Conservation (phyloP, 257 asterid species). For the Thymus quinquecostatus region DNA sequence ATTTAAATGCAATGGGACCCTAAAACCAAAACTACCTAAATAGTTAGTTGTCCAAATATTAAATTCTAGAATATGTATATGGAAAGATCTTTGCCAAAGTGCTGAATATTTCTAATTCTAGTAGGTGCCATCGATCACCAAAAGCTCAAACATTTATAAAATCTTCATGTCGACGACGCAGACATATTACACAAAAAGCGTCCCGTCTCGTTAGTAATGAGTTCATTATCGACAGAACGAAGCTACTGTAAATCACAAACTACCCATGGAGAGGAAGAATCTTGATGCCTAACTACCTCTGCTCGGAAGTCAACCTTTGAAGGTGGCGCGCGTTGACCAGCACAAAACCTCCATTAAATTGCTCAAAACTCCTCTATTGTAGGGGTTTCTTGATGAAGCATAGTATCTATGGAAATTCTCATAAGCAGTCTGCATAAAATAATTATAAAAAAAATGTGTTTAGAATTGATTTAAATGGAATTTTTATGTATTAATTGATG, state of each 20-base stretch:
- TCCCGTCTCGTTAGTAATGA: no score
- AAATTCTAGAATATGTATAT: no score
- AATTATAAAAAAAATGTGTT: no score
- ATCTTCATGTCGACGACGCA: background rate
- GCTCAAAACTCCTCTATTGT: slow-evolving; percentile 15
- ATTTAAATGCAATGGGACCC: background rate
- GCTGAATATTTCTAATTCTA: no score
- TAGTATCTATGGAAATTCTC: slow-evolving; percentile 39
- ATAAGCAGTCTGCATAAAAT: slow-evolving; percentile 24
- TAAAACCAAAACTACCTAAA: no score
- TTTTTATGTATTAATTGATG: no score
- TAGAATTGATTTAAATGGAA: no score
- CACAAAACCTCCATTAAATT: slow-evolving; percentile 39
- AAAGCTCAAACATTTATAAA: background rate
- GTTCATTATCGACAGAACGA: no score
- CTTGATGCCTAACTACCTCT: slow-evolving; percentile 19
- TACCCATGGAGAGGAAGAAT: background rate
- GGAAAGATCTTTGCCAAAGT: no score
- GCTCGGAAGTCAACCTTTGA: slow-evolving; percentile 40
- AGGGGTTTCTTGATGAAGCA: slow-evolving; percentile 31
- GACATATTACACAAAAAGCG: no score
- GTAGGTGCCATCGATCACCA: background rate
- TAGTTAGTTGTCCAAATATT: no score
- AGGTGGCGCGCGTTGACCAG: slow-evolving; percentile 22
- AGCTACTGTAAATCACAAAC: background rate